These are phyloP conservation scores for Bimuria novae-zelandiae DNA, from an alignment of 2,329 filamentous ascomycete genomes.

Conservation along the genomic window DNA sequence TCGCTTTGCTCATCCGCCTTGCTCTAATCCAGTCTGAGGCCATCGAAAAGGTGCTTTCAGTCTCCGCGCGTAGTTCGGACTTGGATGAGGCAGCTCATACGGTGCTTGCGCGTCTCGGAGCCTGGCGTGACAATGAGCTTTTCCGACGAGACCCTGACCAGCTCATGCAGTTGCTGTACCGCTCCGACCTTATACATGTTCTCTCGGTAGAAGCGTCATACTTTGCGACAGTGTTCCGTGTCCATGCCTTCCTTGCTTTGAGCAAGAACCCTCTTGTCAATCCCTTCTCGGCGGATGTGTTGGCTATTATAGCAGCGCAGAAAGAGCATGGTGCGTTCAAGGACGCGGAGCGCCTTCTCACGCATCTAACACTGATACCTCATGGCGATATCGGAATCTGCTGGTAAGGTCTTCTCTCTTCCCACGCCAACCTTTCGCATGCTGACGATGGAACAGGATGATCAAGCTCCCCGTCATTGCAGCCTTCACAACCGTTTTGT, in stretches of 20 bases:
- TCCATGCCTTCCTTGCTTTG: slow-evolving; percentile 22
- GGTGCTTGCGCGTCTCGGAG: slow-evolving; percentile 16
- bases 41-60: slow-evolving; percentile 26
- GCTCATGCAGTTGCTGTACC: slow-evolving; percentile 30
- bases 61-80: slow-evolving; percentile 8
- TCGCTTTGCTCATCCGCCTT: slow-evolving; percentile 22
- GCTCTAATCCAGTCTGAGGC: slow-evolving; percentile 29
- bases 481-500: slow-evolving; percentile 27
- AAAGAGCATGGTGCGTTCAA: slow-evolving; percentile 19
- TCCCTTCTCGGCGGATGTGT: slow-evolving; percentile 22
- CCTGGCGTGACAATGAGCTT: slow-evolving; percentile 26
- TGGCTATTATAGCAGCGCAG: slow-evolving; percentile 19
- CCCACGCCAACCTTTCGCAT: not conserved
- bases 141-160: slow-evolving; percentile 22
- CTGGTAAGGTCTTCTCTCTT: slow-evolving; percentile 17
- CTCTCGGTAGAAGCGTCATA: slow-evolving; percentile 28
- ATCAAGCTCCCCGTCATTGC: slow-evolving; percentile 22
- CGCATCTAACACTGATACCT: slow-evolving; percentile 22
- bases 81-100: slow-evolving; percentile 9
- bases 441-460: slow-evolving; percentile 5
- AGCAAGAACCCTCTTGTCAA: slow-evolving; percentile 21
- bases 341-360: slow-evolving; percentile 25
- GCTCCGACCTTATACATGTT: slow-evolving; percentile 28
- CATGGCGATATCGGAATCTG: slow-evolving; percentile 27
- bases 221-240: slow-evolving; percentile 29